Evolutionary conservation across 2,329 filamentous ascomycete genomes (phyloP), one percentile per base, ranked within the genome.

Genomic region (Berkeleyomyces rouxiae): DNA sequence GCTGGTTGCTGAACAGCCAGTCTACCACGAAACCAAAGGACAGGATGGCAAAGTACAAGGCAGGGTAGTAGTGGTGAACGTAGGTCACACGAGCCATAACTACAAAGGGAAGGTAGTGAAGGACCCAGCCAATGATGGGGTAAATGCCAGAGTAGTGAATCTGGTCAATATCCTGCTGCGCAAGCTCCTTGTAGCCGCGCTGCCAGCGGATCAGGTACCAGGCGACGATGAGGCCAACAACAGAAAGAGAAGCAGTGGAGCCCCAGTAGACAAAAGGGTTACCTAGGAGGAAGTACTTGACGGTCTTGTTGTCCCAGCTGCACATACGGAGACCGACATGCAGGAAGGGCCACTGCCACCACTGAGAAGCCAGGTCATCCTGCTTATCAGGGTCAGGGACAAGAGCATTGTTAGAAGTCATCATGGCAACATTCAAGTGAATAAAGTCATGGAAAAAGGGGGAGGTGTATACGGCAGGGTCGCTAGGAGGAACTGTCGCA

Each of bases 81-180:
- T 99, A 99, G 13, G 93, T 99, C 65, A 99, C 93, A 79, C 93
- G 89, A 9, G 90, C 93, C 95, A 99, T 99, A 71, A 93, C 84
- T 70, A 96, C 83, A 74, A 97, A 99, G 0, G 93, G 93, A 66
- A 96, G 76, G 73, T 96, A 99, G 76, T 99, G 93, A 58, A 99
- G 80, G 74, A 96, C 85, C 93, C 93, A 99, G 66, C 93, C 93
- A 62, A 93, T 81, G 63, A 92, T 79, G 7, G 93, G 92, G 74
- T 99, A 99, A 64, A 99, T 71, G 58, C 88, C 93, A 9, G 91
- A 81, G 74, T 96, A 97, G 74, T 96, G 90, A 71, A 99, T 92
- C 68, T 93, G 90, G 73, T 97, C 90, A 68, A 99, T 86, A 59
- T 97, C 90, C 10, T 77, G 74, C 69, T 83, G 79, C 68, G 81